Percentiles rank a stretch among this genome's conserved stretches.
phyloP scores from a whole-genome alignment of 352 stramenopile genomes.

The Phytophthora crassamura region DNA sequence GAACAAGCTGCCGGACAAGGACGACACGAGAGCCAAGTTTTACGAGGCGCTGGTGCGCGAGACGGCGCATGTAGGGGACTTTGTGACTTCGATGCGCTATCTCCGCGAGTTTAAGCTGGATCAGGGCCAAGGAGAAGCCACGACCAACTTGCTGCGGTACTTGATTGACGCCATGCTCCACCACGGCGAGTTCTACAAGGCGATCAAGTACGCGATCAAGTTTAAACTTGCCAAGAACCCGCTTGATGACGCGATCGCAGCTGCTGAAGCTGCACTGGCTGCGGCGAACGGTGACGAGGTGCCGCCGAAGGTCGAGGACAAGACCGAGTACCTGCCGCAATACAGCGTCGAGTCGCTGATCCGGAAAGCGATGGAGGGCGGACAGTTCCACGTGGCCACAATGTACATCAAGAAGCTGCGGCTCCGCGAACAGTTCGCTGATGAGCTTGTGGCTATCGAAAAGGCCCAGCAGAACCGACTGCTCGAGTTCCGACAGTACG shows the following conservation, averaged over 20 bases:
- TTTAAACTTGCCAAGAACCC: constrained; percentile 64
- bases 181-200: constrained; percentile 86
- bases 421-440: constrained; percentile 61
- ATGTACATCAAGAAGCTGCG: constrained; percentile 87
- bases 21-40: constrained; percentile 45
- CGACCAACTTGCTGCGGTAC: constrained; percentile 54
- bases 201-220: constrained; percentile 90
- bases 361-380: constrained; percentile 56
- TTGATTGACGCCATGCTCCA: constrained; percentile 73
- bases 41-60: constrained; percentile 68
- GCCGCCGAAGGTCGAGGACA: constrained; percentile 24
- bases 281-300: constrained; percentile 27
- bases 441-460: constrained; percentile 70
- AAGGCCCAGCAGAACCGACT: constrained; percentile 54
- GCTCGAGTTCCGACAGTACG: constrained; percentile 70
- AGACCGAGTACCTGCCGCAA: constrained; percentile 37
- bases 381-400: constrained; percentile 77
- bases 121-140: constrained; percentile 37
- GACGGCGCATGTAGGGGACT: constrained; percentile 66
- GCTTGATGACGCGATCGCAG: constrained; percentile 37
- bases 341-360: constrained; percentile 68
- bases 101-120: constrained; percentile 85
- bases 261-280: constrained; percentile 37
- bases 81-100: constrained; percentile 69
- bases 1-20: constrained; percentile 67